Evolutionary conservation across 148 eudicot genomes (phyloP).

Genomic region (Rhododendron vialii): DNA sequence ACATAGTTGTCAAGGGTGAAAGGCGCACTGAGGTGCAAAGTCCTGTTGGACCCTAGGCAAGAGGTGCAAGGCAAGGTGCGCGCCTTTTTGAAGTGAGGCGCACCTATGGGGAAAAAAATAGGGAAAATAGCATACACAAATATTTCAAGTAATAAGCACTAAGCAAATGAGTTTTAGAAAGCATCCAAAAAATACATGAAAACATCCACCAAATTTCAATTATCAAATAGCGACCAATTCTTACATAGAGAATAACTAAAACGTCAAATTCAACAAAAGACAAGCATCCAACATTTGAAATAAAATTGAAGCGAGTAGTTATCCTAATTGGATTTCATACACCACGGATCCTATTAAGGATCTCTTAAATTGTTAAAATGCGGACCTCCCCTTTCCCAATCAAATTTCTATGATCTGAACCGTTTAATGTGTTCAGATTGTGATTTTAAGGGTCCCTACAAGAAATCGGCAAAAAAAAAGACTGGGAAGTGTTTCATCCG

Average conservation of each 20-base stretch:
- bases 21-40: background rate
- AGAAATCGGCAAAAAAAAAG: too few species aligned
- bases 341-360: too few species aligned
- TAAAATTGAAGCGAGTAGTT: background rate
- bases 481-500: too few species aligned
- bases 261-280: background rate
- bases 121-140: background rate
- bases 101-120: background rate
- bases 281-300: background rate
- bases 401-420: too few species aligned
- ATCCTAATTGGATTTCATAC: background rate
- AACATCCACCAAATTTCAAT: background rate
- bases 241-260: background rate
- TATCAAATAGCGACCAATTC: background rate
- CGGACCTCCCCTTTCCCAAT: too few species aligned
- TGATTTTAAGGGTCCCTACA: too few species aligned
- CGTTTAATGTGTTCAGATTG: too few species aligned
- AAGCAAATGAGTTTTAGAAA: background rate
- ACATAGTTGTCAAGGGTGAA: background rate
- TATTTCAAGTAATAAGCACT: background rate
- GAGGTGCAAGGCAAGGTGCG: background rate
- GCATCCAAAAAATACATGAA: background rate
- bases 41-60: background rate
- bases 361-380: too few species aligned
- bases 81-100: background rate